These are phyloP conservation scores for Limtongozyma cylindracea DNA, from an alignment of 805 yeast species.

Conservation along the genomic window DNA sequence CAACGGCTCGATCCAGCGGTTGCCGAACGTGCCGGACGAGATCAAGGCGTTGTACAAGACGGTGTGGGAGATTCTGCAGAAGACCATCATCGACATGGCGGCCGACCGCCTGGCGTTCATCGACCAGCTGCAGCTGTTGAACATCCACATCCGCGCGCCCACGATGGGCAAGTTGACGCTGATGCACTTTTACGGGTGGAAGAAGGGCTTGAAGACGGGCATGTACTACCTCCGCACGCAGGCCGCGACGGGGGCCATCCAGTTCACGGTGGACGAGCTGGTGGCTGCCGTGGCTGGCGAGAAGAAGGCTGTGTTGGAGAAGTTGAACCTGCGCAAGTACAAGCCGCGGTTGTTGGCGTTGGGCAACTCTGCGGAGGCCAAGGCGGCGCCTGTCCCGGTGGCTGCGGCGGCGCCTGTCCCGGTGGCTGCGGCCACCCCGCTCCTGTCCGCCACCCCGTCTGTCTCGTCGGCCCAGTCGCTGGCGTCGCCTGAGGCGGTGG, in stretches of 20 bases:
- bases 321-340: too few species aligned
- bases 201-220: constrained; percentile 94
- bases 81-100: constrained; percentile 23
- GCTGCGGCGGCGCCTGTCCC: too few species aligned
- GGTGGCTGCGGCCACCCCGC: too few species aligned
- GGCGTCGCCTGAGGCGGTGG: too few species aligned
- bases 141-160: constrained; percentile 69
- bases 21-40: constrained; percentile 26
- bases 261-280: constrained; percentile 25
- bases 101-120: constrained; percentile 30
- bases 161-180: constrained; percentile 92
- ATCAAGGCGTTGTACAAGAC: constrained; percentile 29
- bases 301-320: too few species aligned
- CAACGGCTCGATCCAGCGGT: constrained; percentile 30
- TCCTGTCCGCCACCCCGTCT: too few species aligned
- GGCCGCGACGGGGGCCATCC: constrained; percentile 94
- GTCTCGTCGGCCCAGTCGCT: too few species aligned
- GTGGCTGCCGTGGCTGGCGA: too few species aligned
- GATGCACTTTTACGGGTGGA: constrained; percentile 99
- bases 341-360: too few species aligned
- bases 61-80: constrained; percentile 37
- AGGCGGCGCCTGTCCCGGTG: too few species aligned
- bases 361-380: too few species aligned
- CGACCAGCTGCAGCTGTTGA: constrained; percentile 86
- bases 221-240: constrained; percentile 95